phyloP scores from a whole-genome alignment of 768 basidiomycete genomes.

The Strobilomyces echinocephalus region DNA sequence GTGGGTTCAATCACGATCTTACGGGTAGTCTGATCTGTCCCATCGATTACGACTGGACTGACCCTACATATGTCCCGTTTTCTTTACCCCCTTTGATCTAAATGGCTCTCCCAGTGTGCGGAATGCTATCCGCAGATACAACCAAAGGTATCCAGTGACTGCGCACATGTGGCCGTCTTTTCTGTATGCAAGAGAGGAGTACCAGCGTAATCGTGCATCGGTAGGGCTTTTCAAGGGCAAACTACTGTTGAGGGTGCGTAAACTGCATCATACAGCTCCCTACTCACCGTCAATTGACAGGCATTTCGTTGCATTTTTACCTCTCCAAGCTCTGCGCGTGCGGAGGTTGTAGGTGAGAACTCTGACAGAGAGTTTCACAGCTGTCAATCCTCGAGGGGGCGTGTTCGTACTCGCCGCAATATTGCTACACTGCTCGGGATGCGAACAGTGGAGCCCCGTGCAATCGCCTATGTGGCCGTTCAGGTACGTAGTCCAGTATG shows the following conservation, averaged over 20 bases:
- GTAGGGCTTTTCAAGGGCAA: neutral
- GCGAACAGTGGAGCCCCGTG: neutral
- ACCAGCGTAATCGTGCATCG: neutral
- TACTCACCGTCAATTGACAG: neutral
- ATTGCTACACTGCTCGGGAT: neutral
- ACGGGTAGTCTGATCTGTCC: neutral
- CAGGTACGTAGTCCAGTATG: neutral
- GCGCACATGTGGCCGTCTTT: neutral
- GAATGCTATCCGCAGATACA: neutral
- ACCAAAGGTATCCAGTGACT: neutral
- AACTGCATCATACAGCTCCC: neutral
- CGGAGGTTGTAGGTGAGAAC: neutral
- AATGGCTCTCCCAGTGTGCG: neutral
- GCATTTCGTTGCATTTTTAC: neutral
- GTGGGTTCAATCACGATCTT: neutral
- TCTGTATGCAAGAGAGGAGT: neutral
- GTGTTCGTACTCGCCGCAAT: neutral
- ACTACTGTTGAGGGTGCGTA: neutral
- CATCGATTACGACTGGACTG: neutral
- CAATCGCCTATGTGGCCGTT: neutral
- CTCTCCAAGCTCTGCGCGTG: neutral
- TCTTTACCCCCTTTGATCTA: neutral
- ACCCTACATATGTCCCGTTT: neutral
- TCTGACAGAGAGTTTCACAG: neutral
- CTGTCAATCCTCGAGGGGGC: neutral